Percentiles rank a stretch among this genome's conserved stretches.
These are phyloP conservation scores for Amniculicola lignicola DNA, from an alignment of 495 filamentous ascomycete genomes.

Conservation along the genomic window DNA sequence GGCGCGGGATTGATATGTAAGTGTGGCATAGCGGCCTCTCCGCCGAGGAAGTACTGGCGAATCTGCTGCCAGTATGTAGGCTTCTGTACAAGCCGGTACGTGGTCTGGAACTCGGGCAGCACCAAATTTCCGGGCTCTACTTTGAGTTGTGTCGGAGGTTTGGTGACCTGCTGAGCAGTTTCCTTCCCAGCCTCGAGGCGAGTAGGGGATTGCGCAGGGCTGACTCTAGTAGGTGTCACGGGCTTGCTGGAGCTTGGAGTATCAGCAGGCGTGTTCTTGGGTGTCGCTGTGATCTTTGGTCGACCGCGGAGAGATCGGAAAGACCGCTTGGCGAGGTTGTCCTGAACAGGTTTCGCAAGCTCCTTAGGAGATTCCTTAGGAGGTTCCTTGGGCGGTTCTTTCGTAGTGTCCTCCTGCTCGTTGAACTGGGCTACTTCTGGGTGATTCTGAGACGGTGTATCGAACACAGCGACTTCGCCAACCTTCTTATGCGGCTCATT, in stretches of 20 bases:
- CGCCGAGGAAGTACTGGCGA: conserved; percentile 34
- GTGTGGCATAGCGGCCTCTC: conserved; percentile 54
- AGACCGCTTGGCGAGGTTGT: conserved; percentile 8
- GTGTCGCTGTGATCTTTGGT: conserved; percentile 8
- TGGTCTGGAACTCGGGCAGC: conserved; percentile 38
- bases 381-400: conserved; percentile 29
- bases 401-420: conserved; percentile 38
- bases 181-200: too few species aligned
- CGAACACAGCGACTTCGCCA: conserved; percentile 67
- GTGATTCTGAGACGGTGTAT: conserved; percentile 60
- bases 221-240: conserved; percentile 19
- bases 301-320: conserved; percentile 20
- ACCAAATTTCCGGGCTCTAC: conserved; percentile 35
- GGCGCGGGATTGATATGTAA: conserved; percentile 67
- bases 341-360: conserved; percentile 9
- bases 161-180: conserved; percentile 18
- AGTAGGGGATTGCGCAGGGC: conserved; percentile 16
- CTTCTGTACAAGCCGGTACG: conserved; percentile 35
- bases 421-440: conserved; percentile 60
- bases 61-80: conserved; percentile 38
- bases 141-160: conserved; percentile 10
- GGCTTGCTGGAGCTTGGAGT: conserved; percentile 24
- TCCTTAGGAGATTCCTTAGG: conserved; percentile 43
- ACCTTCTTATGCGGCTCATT: conserved; percentile 49
- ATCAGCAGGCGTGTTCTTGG: conserved; percentile 10